Evolutionary conservation across 2,329 filamentous ascomycete species (phyloP).

Genomic region (Teratosphaeria zuluensis): DNA sequence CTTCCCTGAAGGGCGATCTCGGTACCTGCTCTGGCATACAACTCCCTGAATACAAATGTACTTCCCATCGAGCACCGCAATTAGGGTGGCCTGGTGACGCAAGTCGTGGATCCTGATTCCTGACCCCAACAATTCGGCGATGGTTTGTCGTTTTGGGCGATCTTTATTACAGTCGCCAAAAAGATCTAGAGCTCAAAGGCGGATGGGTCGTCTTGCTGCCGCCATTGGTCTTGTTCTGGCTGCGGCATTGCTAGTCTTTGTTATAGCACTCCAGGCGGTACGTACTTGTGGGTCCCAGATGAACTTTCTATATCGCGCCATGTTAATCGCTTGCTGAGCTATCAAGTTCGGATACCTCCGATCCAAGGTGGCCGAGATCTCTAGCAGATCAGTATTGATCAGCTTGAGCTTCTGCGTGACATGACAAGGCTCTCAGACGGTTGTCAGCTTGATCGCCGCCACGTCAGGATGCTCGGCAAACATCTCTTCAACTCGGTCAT

Average conservation of each 20-base stretch:
- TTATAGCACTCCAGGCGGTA: no score
- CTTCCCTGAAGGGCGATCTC: not conserved
- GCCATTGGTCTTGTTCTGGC: no score
- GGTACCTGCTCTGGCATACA: not conserved
- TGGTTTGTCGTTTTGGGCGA: not conserved
- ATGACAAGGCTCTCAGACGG: not conserved
- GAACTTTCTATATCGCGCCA: no score
- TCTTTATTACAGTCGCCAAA: not conserved
- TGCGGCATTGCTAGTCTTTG: no score
- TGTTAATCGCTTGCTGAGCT: no score
- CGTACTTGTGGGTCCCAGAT: no score
- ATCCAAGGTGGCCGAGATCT: no score
- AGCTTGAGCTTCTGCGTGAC: no score
- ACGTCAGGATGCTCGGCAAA: constrained; percentile 16
- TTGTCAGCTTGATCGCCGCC: constrained; percentile 16
- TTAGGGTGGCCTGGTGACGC: not conserved
- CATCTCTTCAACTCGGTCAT: constrained; percentile 9
- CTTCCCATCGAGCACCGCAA: not conserved
- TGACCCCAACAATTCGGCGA: not conserved
- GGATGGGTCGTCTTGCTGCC: no score
- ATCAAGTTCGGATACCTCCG: no score
- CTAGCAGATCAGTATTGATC: no score
- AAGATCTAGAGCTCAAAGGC: no score
- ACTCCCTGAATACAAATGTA: not conserved
- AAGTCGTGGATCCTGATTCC: not conserved